These are phyloP conservation scores for Lepidium didymum DNA, from an alignment of 345 rosid species.

Conservation along the genomic window DNA sequence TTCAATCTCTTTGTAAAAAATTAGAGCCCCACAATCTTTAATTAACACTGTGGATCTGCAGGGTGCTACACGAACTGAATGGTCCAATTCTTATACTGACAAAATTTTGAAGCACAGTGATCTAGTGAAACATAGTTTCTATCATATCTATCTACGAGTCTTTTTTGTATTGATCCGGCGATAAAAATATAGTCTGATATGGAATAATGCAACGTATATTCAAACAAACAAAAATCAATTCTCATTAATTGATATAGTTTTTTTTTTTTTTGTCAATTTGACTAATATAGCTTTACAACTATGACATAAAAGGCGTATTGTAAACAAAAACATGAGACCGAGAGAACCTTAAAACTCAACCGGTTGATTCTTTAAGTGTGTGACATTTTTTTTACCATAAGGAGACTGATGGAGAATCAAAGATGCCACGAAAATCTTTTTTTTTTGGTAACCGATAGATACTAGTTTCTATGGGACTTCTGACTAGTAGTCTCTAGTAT, in stretches of 20 bases:
- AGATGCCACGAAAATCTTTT: neutral
- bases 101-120: neutral
- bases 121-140: slow-evolving; percentile 7
- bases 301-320: no score
- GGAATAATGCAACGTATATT: neutral
- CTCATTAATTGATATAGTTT: neutral
- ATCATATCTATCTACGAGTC: slow-evolving; percentile 16
- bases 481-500: no score
- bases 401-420: neutral
- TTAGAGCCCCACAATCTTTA: slow-evolving; percentile 11
- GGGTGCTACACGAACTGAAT: slow-evolving; percentile 11
- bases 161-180: slow-evolving; percentile 12
- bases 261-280: no score
- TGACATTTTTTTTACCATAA: no score
- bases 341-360: no score
- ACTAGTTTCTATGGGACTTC: no score
- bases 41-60: slow-evolving; percentile 23
- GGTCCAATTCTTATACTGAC: slow-evolving; percentile 15
- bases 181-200: neutral
- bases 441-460: no score
- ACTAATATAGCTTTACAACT: no score
- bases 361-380: no score
- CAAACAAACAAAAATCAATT: no score
- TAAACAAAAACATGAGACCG: no score
- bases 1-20: neutral